Evolutionary conservation across 139 green algal genomes (phyloP), one percentile per base, ranked within the genome.

Genomic region (Chlorella sp.): DNA sequence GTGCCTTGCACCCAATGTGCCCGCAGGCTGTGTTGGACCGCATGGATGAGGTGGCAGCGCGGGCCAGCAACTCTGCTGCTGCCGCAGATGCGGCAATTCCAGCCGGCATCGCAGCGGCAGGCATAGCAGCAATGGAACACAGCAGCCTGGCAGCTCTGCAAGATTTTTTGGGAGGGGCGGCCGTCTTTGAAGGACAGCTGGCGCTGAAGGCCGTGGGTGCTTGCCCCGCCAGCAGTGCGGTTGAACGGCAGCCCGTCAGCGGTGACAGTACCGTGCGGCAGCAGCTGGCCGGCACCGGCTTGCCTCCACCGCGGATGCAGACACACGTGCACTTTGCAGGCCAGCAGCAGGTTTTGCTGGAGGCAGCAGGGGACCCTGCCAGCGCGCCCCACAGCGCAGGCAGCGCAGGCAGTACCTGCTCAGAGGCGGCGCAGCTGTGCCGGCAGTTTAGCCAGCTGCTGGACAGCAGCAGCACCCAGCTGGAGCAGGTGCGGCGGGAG

Each of bases 21-120:
- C 34, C 77, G 64, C 84, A 88, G 84, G 84, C 84, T 11, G 84
- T 81, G 28, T 32, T 88, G 30, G 84, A 88, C 22, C 84, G 84
- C 1, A 88, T 88, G 84, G 84, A 88, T 39, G 84, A 21, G 16
- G 64, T 88, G 24, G 37, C 57, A 57, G 57, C 36, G 21, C 16
- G 3, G 3, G 48, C 42, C 1, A 22, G 15, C 12, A 18, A 11
- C 30, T 2, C 28, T 32, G 36, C 16, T 18, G 0, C 80, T 40
- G 36, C 16, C 15, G 0, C 80, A 32, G 3, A 3, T 82, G 77
- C 22, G 39, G 2, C 78, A 83, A 39, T 3, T 21, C 12, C 24
- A 24, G 12, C 42, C 0, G 1, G 39, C 11, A 30, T 36, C 12
- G 18, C 75, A 81, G 75, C 75, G 9, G 36, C 75, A 9, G 48